Base-by-base conservation (phyloP, 495 filamentous ascomycete genomes). In the Hypomontagnella monticulosa region DNA sequence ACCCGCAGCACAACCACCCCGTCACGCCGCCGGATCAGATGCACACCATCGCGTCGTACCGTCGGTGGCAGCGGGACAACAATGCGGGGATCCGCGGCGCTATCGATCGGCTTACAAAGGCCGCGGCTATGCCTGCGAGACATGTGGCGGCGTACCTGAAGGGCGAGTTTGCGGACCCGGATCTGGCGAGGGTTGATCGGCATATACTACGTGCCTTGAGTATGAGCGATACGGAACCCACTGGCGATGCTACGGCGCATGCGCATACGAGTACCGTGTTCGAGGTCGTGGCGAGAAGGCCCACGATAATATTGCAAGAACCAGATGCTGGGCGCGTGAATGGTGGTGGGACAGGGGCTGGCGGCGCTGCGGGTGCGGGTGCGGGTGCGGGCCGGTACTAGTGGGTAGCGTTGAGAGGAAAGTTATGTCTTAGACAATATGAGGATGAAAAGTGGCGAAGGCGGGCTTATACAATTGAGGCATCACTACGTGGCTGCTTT, bases 21-120 rank as follows among this genome's bases (percentile, higher is more conserved):
- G 65, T 64, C 20, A 73, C 71, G 0, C 51, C 59, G 6, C 58
- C 68, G 14, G 71, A 71, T 11, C 53, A 67, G 42, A 73, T 73
- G 71, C 68, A 73, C 44, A 71, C 60, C 27, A 44, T 73, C 11
- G 71, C 71, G 4, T 69, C 67, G 34, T 73, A 73, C 38, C 68
- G 71, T 7, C 68, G 71, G 6, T 73, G 71, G 71, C 71, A 73
- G 51, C 60, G 67, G 18, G 71, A 73, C 16, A 73, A 73, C 33
- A 71, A 67, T 20, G 71, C 71, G 41, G 71, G 71, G n/a, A 66
- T 73, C 36, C 53, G 71, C 4, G 18, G 41, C 16, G 68, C 68
- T 11, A 69, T 73, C 36, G 54, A 50, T 2, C 44, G 68, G 1
- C 65, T 73, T 5, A 51, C 61, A 0, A 49, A 65, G 11, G 71